Evolutionary conservation across 1,284 basidiomycete species (phyloP).

Genomic region (Fistulinella cinereoalba): DNA sequence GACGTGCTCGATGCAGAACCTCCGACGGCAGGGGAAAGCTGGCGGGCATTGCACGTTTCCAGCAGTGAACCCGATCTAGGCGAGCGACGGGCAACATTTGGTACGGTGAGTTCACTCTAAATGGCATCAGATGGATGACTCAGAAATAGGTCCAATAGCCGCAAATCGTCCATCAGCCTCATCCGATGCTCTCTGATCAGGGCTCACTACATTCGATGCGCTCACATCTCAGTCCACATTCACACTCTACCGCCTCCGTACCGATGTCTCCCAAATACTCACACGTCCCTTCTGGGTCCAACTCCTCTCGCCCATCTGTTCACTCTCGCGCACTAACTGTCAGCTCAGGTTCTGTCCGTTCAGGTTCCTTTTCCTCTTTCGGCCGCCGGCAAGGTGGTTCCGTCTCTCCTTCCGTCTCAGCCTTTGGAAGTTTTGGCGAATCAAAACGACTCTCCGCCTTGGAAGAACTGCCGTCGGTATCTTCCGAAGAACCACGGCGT

Average conservation of each 20-base stretch:
- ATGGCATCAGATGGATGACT: constrained; percentile 12
- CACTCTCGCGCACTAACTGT: constrained; percentile 29
- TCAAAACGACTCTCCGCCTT: constrained; percentile 22
- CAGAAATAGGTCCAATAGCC: constrained; percentile 28
- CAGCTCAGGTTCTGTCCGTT: constrained; percentile 47
- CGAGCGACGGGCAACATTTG: constrained; percentile 55
- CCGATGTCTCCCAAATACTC: constrained; percentile 42
- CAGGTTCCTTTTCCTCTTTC: constrained; percentile 52
- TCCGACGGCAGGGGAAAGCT: constrained; percentile 52
- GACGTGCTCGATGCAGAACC: constrained; percentile 66
- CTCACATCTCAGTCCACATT: constrained; percentile 47
- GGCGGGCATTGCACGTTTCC: constrained; percentile 49
- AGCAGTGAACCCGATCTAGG: constrained; percentile 24
- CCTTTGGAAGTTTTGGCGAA: constrained; percentile 34
- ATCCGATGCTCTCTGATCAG: constrained; percentile 47
- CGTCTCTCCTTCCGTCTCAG: constrained; percentile 38
- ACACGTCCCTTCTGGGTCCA: constrained; percentile 37
- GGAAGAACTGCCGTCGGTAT: constrained; percentile 17
- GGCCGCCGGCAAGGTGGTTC: constrained; percentile 36
- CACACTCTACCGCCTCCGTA: constrained; percentile 49
- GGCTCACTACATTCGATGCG: constrained; percentile 60
- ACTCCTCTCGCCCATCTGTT: constrained; percentile 49
- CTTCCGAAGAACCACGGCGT: constrained; percentile 25
- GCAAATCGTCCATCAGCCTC: constrained; percentile 42
- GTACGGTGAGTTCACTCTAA: constrained; percentile 43